Percentiles rank a stretch among this genome's conserved stretches.
These are phyloP conservation scores for Ophiocordyceps camponoti-saundersi DNA, from an alignment of 2,329 filamentous ascomycete species.

Conservation along the genomic window DNA sequence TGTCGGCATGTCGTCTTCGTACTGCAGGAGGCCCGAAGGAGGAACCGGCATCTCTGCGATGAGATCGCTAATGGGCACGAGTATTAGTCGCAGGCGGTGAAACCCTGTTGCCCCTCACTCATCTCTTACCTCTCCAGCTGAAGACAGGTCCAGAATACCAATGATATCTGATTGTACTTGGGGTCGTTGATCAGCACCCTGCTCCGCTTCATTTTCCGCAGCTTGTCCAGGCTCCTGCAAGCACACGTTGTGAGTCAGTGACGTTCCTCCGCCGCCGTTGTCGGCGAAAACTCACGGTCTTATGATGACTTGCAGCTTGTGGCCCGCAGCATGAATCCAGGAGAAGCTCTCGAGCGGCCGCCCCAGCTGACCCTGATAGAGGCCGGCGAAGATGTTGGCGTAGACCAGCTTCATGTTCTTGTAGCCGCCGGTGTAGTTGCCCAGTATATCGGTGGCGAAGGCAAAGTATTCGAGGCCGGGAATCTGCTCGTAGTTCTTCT, in stretches of 20 bases:
- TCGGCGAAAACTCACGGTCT: conserved; percentile 40
- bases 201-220: conserved; percentile 22
- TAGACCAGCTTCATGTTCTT: conserved; percentile 74
- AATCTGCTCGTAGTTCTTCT: conserved; percentile 63
- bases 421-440: conserved; percentile 61
- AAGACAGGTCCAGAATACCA: conserved; percentile 86
- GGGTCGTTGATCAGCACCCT: conserved; percentile 22
- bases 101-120: no score
- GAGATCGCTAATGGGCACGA: conserved; percentile 48
- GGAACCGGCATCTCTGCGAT: conserved; percentile 63
- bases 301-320: conserved; percentile 53
- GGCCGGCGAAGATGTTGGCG: conserved; percentile 63
- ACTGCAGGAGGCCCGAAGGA: conserved; percentile 42
- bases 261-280: no score
- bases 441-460: conserved; percentile 71
- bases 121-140: conserved; percentile 64
- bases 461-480: conserved; percentile 85
- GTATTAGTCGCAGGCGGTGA: no score
- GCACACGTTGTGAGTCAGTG: no score
- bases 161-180: conserved; percentile 43
- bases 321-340: conserved; percentile 39
- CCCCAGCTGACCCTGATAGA: conserved; percentile 80
- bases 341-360: conserved; percentile 72
- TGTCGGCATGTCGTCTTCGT: conserved; percentile 48
- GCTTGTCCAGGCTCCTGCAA: conserved; percentile 29